A percentile compares a stretch with the other conserved stretches of the same genome.
Evolutionary conservation across 129 eudicot species (phyloP).

Genomic region (Sambucus nigra): DNA sequence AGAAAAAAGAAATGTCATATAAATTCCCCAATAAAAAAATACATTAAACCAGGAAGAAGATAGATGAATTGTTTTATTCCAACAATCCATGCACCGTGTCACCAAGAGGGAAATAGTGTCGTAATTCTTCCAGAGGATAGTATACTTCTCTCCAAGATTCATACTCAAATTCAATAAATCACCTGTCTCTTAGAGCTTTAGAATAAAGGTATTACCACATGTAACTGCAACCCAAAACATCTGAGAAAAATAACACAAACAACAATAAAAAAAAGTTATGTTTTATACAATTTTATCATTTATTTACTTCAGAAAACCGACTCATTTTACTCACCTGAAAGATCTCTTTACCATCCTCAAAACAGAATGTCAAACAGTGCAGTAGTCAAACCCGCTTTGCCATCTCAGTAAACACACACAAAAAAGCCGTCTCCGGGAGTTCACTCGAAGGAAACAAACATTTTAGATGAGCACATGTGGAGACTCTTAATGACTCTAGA

Average conservation of each 20-base stretch:
- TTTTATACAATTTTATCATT: no score
- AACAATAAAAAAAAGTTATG: background rate
- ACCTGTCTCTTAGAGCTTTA: constrained; percentile 86
- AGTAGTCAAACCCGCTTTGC: constrained; percentile 67
- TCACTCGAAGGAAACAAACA: constrained; percentile 12
- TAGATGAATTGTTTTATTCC: no score
- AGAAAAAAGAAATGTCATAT: background rate
- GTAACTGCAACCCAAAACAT: constrained; percentile 97
- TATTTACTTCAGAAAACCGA: no score
- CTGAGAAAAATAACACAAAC: constrained; percentile 25
- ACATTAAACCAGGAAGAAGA: background rate
- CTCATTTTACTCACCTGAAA: constrained; percentile 47
- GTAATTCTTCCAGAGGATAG: no score
- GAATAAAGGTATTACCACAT: constrained; percentile 61
- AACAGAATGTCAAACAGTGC: constrained; percentile 59
- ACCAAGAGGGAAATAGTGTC: no score
- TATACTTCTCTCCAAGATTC: background rate
- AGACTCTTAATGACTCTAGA: no score
- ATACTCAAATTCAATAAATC: background rate
- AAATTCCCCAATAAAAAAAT: no score
- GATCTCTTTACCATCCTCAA: constrained; percentile 32
- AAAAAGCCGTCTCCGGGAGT: constrained; percentile 54
- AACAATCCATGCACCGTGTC: no score
- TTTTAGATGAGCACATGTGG: background rate
- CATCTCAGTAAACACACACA: constrained; percentile 49